A percentile compares a stretch with the other conserved stretches of the same genome.
Conservation (phyloP, 169 alveolate genomes). For the Ichthyophthirius multifiliis region DNA sequence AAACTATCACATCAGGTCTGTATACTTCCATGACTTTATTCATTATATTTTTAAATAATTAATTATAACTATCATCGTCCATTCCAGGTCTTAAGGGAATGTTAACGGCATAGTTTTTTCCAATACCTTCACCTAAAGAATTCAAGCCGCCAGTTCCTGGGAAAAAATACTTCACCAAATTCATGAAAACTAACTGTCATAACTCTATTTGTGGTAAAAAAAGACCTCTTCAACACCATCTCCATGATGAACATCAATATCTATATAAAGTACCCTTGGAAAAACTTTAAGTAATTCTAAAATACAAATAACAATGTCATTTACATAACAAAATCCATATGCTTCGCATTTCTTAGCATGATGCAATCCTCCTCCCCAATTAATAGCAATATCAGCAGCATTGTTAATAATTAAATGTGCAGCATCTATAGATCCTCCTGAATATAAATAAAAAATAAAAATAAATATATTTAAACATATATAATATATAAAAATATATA, state of each 20-base stretch:
- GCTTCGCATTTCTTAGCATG: constrained; percentile 76
- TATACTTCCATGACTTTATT: constrained; percentile 61
- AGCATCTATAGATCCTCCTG: constrained; percentile 80
- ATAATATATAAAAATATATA: not conserved
- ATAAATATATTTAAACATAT: not conserved
- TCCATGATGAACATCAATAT: constrained; percentile 85
- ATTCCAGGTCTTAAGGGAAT: constrained; percentile 80
- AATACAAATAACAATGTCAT: constrained; percentile 79
- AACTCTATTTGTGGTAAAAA: constrained; percentile 70
- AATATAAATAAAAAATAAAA: not conserved
- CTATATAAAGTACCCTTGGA: constrained; percentile 78
- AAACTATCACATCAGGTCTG: constrained; percentile 75
- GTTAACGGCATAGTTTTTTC: constrained; percentile 72
- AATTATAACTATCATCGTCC: constrained; percentile 61
- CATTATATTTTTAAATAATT: constrained; percentile 53
- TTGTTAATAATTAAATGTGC: constrained; percentile 66
- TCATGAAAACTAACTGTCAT: constrained; percentile 80
- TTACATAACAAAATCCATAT: constrained; percentile 77
- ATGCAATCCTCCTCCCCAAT: constrained; percentile 82
- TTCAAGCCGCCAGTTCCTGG: constrained; percentile 80
- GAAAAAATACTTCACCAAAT: constrained; percentile 78
- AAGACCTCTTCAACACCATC: constrained; percentile 89
- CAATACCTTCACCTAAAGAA: constrained; percentile 64
- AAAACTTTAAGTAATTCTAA: constrained; percentile 71
- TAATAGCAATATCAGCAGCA: constrained; percentile 74